Evolutionary conservation across 78 protist species (phyloP).

Genomic region (Dictyostelium intermedium): DNA sequence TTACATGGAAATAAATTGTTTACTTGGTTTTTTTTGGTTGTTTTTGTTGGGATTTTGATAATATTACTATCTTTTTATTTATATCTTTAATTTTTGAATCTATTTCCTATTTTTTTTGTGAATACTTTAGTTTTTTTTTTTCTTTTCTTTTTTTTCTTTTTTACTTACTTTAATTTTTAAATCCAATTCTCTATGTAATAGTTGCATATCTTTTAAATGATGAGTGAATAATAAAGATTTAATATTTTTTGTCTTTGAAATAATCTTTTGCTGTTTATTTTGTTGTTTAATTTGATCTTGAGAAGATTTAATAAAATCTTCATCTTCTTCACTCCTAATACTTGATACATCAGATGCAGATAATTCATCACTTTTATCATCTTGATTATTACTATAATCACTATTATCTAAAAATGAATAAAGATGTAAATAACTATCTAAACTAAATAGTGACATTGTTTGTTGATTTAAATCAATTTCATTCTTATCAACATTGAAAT

Average conservation of each 20-base stretch:
- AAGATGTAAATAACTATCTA: background rate
- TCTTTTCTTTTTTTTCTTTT: too few species aligned
- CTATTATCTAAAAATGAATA: background rate
- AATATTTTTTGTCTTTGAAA: background rate
- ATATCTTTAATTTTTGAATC: background rate
- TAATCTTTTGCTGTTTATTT: background rate
- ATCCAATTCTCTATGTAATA: background rate
- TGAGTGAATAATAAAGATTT: background rate
- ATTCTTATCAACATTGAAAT: background rate
- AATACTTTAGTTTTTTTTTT: too few species aligned
- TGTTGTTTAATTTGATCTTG: background rate
- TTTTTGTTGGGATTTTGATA: background rate
- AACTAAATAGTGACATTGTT: background rate
- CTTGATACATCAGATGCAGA: background rate
- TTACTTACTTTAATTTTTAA: background rate
- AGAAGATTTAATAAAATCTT: background rate
- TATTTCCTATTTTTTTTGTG: background rate
- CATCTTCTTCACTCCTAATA: background rate
- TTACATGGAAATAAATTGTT: background rate
- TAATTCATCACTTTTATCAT: background rate
- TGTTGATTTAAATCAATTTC: background rate
- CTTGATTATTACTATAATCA: background rate
- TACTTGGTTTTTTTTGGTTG: background rate
- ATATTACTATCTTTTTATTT: background rate
- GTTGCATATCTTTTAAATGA: background rate